Base-by-base conservation (phyloP, 1,139 yeast genomes). In the Candida sanyaensis region DNA sequence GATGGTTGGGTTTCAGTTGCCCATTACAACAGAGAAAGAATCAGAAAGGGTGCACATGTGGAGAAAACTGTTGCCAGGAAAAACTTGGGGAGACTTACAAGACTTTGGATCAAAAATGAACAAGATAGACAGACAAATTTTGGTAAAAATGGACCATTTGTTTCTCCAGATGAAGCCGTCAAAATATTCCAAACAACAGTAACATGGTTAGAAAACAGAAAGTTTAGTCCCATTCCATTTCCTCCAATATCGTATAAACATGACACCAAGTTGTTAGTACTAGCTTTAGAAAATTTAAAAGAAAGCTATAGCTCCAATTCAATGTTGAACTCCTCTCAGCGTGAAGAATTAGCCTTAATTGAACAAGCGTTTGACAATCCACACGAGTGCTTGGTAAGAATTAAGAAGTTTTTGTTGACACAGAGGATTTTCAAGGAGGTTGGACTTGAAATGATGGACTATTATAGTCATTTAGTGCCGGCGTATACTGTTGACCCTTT, bases 361-460 rank as follows among this genome's bases (percentile, higher is more conserved):
- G 99, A 95, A 62, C 96, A 91, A 61, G 98, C 98, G 0, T 93
- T 90, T 63, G 99, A 93, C 60, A 90, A 90, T 56, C 99, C 99
- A 0, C 96, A 91, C 63, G 98, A 93, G 61, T 87, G 93, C 53
- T 73, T 95, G 50, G 87, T 87, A 13, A 80, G 97, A 53, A 80
- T 93, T 49, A 95, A 93, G 66, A 86, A 88, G 57, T 84, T 86
- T 45, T 68, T 95, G 41, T 71, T 92, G 49, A 89, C 97, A 0
- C 97, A 92, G 64, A 77, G 99, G 52, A 95, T 90, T 9, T 95
- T 93, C 69, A 92, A 91, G 61, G 97, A 95, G 53, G 91, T 86
- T 2, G 85, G 86, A 1, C 64, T 95, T 37, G 95, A 91, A 48
- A 87, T 95, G 96, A 85, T 88, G 86, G 99, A 95, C 61, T 84